Evolutionary conservation across 2,329 filamentous ascomycete genomes (phyloP).

Genomic region (Clathrospora elynae): DNA sequence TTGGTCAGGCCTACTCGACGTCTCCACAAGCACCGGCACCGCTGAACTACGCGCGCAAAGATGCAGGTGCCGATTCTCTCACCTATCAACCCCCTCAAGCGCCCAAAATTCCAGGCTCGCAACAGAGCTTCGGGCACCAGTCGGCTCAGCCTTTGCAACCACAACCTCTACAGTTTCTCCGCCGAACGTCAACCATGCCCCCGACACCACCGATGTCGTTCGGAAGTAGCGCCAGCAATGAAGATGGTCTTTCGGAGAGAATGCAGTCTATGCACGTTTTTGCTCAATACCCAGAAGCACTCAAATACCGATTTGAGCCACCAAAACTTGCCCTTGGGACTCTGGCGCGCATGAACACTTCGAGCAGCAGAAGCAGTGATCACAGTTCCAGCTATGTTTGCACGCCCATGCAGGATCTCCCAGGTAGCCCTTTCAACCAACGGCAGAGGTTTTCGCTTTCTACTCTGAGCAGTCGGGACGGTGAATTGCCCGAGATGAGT

Average conservation of each 20-base stretch:
- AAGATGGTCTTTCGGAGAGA: slow-evolving; percentile 16
- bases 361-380: slow-evolving; percentile 16
- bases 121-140: neutral
- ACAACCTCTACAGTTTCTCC: slow-evolving; percentile 15
- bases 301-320: slow-evolving; percentile 8
- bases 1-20: slow-evolving; percentile 1
- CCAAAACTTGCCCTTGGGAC: slow-evolving; percentile 9
- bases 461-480: slow-evolving; percentile 12
- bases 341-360: slow-evolving; percentile 17
- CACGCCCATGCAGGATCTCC: slow-evolving; percentile 3
- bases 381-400: slow-evolving; percentile 5
- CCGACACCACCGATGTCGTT: slow-evolving; percentile 23
- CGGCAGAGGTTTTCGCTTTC: slow-evolving; percentile 19
- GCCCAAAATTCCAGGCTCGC: neutral
- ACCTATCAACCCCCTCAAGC: slow-evolving; percentile 6
- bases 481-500: slow-evolving; percentile 16
- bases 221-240: slow-evolving; percentile 12
- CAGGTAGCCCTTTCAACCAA: slow-evolving; percentile 12
- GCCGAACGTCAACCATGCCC: slow-evolving; percentile 11
- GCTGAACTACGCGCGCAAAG: slow-evolving; percentile 7
- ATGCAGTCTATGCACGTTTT: slow-evolving; percentile 18
- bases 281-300: slow-evolving; percentile 4
- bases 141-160: slow-evolving; percentile 3
- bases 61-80: neutral
- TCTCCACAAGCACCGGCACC: slow-evolving; percentile 4